Percentiles rank a stretch among this genome's conserved stretches.
These are phyloP conservation scores for Myriosclerotinia scirpicola DNA, from an alignment of 2,329 filamentous ascomycete species.

Conservation along the genomic window DNA sequence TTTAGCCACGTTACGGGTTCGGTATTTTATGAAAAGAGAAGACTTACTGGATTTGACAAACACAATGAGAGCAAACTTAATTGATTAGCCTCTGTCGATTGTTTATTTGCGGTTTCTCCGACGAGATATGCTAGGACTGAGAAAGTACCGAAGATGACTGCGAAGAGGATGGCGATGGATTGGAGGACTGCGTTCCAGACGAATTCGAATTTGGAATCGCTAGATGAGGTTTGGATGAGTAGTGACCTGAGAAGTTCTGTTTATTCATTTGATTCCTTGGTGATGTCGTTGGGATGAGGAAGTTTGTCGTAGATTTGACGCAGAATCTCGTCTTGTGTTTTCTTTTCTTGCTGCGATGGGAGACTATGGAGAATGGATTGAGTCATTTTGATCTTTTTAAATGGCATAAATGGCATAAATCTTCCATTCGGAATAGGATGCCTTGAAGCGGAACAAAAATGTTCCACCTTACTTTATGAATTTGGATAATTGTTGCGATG, in stretches of 20 bases:
- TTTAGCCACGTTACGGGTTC: not conserved
- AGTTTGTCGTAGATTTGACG: not conserved
- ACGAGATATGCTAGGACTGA: not conserved
- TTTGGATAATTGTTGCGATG: not conserved
- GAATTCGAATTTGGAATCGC: not conserved
- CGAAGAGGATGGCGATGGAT: not conserved
- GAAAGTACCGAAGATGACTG: not conserved
- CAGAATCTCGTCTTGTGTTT: not conserved
- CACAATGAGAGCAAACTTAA: not conserved
- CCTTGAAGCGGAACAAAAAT: not conserved
- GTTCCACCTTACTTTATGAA: not conserved
- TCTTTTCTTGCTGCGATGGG: not conserved
- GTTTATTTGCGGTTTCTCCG: not conserved
- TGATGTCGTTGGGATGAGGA: not conserved
- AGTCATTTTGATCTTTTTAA: not conserved
- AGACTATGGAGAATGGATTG: not conserved
- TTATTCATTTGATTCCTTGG: not conserved
- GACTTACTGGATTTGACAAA: not conserved
- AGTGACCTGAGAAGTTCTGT: not conserved
- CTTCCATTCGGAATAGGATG: not conserved
- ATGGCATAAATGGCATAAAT: no score
- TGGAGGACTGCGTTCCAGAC: not conserved
- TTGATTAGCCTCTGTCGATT: not conserved
- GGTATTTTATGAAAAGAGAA: not conserved
- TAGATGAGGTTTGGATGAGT: not conserved